These are phyloP conservation scores for Penium margaritaceum DNA, from an alignment of 139 green algal species.

Conservation along the genomic window DNA sequence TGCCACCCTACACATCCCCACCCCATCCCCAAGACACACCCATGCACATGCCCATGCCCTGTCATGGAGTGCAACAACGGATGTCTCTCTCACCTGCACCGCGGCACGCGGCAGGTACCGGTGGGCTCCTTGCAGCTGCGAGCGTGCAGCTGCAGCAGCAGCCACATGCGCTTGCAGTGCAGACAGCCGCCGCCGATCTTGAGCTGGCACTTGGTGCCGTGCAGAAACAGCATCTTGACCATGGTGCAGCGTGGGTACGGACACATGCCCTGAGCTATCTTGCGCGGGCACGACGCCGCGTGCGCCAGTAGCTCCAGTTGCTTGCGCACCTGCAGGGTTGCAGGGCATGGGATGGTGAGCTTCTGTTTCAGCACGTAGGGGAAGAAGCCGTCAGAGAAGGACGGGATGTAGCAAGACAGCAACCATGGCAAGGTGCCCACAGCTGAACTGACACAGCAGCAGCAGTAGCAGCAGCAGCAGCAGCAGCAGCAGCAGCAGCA, in stretches of 20 bases:
- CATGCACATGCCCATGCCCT: too few relatives aligned
- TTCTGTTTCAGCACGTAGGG: too few relatives aligned
- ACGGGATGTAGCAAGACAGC: too few relatives aligned
- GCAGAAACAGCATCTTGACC: slow-evolving; percentile 80
- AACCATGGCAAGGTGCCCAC: too few relatives aligned
- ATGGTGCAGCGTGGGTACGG: slow-evolving; percentile 71
- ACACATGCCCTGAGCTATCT: slow-evolving; percentile 54
- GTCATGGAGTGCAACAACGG: too few relatives aligned
- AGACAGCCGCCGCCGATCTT: slow-evolving; percentile 77
- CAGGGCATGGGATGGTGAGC: too few relatives aligned
- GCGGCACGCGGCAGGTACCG: slow-evolving; percentile 64
- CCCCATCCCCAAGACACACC: too few relatives aligned
- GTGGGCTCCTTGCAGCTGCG: slow-evolving; percentile 75
- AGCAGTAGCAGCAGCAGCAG: too few relatives aligned
- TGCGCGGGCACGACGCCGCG: slow-evolving; percentile 67
- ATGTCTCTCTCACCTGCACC: slow-evolving; percentile 45
- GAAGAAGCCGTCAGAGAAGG: too few relatives aligned
- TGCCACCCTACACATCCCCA: too few relatives aligned
- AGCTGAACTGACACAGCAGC: too few relatives aligned
- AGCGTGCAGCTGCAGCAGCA: slow-evolving; percentile 79
- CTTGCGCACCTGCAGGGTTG: slow-evolving; percentile 43
- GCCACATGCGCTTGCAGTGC: slow-evolving; percentile 88
- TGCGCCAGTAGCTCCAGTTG: slow-evolving; percentile 88
- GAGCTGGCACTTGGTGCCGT: slow-evolving; percentile 67
- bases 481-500: too few relatives aligned